Conservation (phyloP, 2,329 filamentous ascomycete species). For the Epicoccum sorghinum region DNA sequence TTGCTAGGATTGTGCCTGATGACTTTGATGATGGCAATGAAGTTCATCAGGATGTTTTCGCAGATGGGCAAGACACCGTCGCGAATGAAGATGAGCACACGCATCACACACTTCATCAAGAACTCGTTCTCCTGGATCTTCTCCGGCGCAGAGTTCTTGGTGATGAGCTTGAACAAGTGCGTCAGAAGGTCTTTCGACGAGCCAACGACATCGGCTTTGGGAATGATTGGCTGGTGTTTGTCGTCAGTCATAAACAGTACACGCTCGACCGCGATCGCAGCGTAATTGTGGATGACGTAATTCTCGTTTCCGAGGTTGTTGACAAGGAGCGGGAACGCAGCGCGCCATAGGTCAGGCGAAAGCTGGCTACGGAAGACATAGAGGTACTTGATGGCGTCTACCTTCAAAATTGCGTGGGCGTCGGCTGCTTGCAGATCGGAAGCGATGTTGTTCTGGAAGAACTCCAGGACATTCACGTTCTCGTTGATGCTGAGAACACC, state of each 20-base stretch:
- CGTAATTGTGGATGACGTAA: conserved; percentile 97
- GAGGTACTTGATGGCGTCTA: conserved; percentile 97
- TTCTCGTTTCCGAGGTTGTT: conserved; percentile 88
- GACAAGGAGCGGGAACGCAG: conserved; percentile 86
- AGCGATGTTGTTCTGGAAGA: conserved; percentile 92
- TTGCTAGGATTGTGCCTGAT: conserved; percentile 97
- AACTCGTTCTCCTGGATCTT: conserved; percentile 99
- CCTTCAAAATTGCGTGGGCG: conserved; percentile 85
- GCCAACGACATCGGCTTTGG: conserved; percentile 76
- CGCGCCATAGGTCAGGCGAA: conserved; percentile 88
- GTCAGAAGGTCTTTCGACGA: conserved; percentile 85
- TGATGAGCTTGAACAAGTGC: conserved; percentile 89
- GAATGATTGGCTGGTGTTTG: conserved; percentile 77
- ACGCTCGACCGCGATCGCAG: conserved; percentile 93
- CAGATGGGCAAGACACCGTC: conserved; percentile 77
- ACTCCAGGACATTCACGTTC: conserved; percentile 83
- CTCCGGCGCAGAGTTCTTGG: conserved; percentile 80
- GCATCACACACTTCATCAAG: conserved; percentile 97
- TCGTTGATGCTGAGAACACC: conserved; percentile 90
- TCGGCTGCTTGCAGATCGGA: conserved; percentile 78
- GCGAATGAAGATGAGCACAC: conserved; percentile 91
- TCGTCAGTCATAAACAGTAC: conserved; percentile 83
- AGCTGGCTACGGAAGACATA: conserved; percentile 97
- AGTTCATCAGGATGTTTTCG: conserved; percentile 79
- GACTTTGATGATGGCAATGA: conserved; percentile 87